These are phyloP conservation scores for Aspergillus brasiliensis DNA, from an alignment of 2,329 filamentous ascomycete species.

Conservation along the genomic window DNA sequence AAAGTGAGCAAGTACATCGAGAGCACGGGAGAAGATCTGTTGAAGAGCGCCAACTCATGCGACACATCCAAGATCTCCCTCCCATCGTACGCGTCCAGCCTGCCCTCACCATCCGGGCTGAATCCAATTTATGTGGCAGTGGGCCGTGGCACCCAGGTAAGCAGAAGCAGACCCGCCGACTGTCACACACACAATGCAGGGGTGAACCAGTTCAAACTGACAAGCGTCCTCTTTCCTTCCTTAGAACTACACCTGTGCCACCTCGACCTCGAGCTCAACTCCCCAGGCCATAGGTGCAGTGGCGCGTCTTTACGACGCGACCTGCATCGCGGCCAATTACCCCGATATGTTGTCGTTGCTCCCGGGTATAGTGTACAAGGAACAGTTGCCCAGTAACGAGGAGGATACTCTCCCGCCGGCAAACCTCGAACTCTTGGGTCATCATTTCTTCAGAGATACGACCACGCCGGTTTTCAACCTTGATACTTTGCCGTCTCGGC, in stretches of 20 bases:
- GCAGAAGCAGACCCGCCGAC: slow-evolving; percentile 21
- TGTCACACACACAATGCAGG: neutral
- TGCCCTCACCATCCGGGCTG: slow-evolving; percentile 65
- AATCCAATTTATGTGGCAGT: slow-evolving; percentile 76
- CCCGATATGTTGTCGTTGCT: slow-evolving; percentile 67
- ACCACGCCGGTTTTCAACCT: slow-evolving; percentile 78
- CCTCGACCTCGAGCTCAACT: slow-evolving; percentile 58
- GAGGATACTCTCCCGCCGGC: slow-evolving; percentile 50
- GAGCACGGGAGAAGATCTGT: slow-evolving; percentile 20
- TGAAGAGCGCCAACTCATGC: slow-evolving; percentile 28
- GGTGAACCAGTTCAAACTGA: slow-evolving; percentile 9
- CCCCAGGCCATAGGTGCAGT: slow-evolving; percentile 73
- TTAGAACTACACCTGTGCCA: slow-evolving; percentile 88
- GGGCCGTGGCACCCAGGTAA: slow-evolving; percentile 72
- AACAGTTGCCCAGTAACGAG: slow-evolving; percentile 54
- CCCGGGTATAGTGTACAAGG: slow-evolving; percentile 68
- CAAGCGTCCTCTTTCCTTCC: slow-evolving; percentile 5
- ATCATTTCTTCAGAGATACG: slow-evolving; percentile 76
- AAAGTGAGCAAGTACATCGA: slow-evolving; percentile 44
- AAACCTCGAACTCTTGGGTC: slow-evolving; percentile 67
- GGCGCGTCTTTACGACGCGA: slow-evolving; percentile 84
- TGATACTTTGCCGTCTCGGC: slow-evolving; percentile 53
- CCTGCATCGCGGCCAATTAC: slow-evolving; percentile 72
- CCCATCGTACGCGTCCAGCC: slow-evolving; percentile 56
- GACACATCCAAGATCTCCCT: slow-evolving; percentile 38